Conservation (phyloP, 352 stramenopile genomes). For the Peronospora destructor region DNA sequence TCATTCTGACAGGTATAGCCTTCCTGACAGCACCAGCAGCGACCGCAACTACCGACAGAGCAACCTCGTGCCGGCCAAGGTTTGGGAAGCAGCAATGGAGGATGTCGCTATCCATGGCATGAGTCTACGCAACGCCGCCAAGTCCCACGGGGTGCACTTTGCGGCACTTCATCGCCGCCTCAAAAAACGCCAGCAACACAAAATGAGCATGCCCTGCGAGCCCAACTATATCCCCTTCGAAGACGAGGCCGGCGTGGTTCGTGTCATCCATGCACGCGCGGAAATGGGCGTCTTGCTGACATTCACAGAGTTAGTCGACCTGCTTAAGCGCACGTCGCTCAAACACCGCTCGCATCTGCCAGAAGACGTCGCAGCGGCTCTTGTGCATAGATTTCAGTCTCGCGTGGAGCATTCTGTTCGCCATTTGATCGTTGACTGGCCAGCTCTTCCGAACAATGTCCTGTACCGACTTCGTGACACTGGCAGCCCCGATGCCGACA, state of each 20-base stretch:
- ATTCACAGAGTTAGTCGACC: slow-evolving; percentile 58
- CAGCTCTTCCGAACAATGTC: slow-evolving; percentile 24
- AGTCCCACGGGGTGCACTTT: slow-evolving; percentile 57
- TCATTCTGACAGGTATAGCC: not conserved
- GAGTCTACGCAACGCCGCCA: slow-evolving; percentile 59
- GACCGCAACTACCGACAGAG: slow-evolving; percentile 42
- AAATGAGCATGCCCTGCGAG: slow-evolving; percentile 30
- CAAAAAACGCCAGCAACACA: slow-evolving; percentile 56
- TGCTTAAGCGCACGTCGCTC: slow-evolving; percentile 50
- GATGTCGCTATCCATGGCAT: slow-evolving; percentile 61
- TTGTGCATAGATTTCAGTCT: slow-evolving; percentile 50
- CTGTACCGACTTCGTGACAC: slow-evolving; percentile 32
- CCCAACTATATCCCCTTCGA: slow-evolving; percentile 63
- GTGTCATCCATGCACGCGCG: slow-evolving; percentile 59
- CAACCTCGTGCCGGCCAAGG: slow-evolving; percentile 48
- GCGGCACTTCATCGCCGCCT: slow-evolving; percentile 56
- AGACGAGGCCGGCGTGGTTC: slow-evolving; percentile 60
- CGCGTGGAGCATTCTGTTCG: slow-evolving; percentile 56
- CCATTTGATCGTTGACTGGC: slow-evolving; percentile 61
- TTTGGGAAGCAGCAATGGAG: slow-evolving; percentile 62
- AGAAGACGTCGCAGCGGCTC: slow-evolving; percentile 28
- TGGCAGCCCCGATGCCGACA: slow-evolving; percentile 3
- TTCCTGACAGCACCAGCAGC: slow-evolving; percentile 22
- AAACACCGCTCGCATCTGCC: slow-evolving; percentile 46
- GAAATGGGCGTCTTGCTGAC: slow-evolving; percentile 67